Evolutionary conservation across 2,329 filamentous ascomycete genomes (phyloP), one percentile per base, ranked within the genome.

Genomic region (Diaporthe citrichinensis): DNA sequence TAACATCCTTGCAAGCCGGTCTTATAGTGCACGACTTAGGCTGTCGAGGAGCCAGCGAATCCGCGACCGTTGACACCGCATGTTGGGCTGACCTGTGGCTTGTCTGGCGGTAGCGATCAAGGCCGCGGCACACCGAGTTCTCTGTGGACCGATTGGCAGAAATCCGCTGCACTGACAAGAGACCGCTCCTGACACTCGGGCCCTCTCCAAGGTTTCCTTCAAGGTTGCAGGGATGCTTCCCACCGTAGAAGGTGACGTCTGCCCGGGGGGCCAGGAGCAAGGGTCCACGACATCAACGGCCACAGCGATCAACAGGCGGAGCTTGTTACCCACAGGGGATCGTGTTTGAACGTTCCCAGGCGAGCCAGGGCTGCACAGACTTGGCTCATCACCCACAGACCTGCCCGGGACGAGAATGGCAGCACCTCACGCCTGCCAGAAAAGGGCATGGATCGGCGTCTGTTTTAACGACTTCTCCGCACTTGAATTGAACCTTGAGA

Each of bases 351-450:
- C 17, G 12, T 25, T 23, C 39, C 31, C 36, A 39, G 36, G 36
- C 36, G 3, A 12, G 36, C 41, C 61, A 65, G 41, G 44, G n/a
- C 34, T 41, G 65, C 65, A 55, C 65, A 41, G 65, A 69, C 65
- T 69, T 53, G 65, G 49, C 34, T 41, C 65, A 55, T 8, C 46
- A 41, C 46, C 62, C 65, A 68, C 65, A 53, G 65, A 68, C 65
- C 44, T 36, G 20, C 62, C 44, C 44, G 44, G 62, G 31, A 53
- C 46, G 46, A 20, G 53, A 31, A 39, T 28, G 65, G 65, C 46
- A 28, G 46, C 46, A 53, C 34, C 1, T 10, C 5, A 53, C 65
- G 65, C 65, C 65, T 68, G 46, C 8, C 46, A 28, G 49, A 31
- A 69, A 41, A 25, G 2, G 65, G 65, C n/a, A 55, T 41, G 9